Evolutionary conservation across 768 basidiomycete genomes (phyloP), one percentile per base, ranked within the genome.

Genomic region (Amanita brunnescens): DNA sequence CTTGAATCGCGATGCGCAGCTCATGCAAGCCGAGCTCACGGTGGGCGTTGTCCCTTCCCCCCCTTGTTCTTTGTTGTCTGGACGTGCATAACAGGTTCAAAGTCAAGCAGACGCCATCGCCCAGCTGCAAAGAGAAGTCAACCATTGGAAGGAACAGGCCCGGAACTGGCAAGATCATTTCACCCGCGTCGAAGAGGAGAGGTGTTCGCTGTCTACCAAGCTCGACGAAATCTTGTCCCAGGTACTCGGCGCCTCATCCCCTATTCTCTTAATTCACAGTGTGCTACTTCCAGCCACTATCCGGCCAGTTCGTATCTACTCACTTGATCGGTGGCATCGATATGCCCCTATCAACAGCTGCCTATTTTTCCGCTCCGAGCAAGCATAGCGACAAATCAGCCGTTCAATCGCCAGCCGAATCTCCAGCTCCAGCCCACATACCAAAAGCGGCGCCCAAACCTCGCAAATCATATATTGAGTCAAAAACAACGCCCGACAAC

Each of bases 141-240:
- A 65, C 0, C 84, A 87, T 48, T 87, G 85, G 84, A 87, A 86
- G 63, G 79, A 82, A 45, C 87, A 88, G 58, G 77, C 85, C 0
- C 70, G 72, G 48, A 83, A 83, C 57, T 89, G 87, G 87, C 87
- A 88, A 62, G 85, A 86, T 18, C 85, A 87, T 57, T 88, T 86
- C 62, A 68, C 82, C 33, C 79, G 85, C 13, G 83, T 86, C 40
- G 85, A 89, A 54, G 73, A 81, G 50, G 84, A 87, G 51, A 75
- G 85, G 50, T 76, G 73, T 26, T 71, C 72, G 5, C 72, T 87
- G 10, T 70, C 79, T 6, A 73, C 74, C 4, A 72, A 79, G 37
- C 61, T 83, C 8, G 80, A 83, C 40, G 81, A 84, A 49, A 71
- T 85, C 2, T 62, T 82, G 7, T 63, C 75, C 4, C 68, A 69